phyloP scores from a whole-genome alignment of 2,329 filamentous ascomycete species.

The Pseudocercospora cruenta region DNA sequence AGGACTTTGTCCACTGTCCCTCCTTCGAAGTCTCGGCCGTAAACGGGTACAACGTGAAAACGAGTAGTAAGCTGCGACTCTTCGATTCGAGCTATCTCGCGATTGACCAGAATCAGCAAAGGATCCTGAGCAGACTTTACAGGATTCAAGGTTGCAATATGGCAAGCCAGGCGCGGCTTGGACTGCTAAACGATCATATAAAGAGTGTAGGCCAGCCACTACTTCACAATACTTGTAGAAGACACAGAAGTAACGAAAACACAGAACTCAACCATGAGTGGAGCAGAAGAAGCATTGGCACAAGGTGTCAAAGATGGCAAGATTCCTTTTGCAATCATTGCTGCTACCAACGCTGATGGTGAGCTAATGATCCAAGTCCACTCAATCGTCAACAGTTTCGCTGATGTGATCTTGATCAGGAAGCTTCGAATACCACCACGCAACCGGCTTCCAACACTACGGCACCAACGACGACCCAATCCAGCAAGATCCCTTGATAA shows the following conservation, averaged over 20 bases:
- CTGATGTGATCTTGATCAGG: slow-evolving; percentile 21
- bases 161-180: not conserved
- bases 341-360: slow-evolving; percentile 36
- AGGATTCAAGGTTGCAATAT: not conserved
- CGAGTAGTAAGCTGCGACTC: not conserved
- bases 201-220: slow-evolving; percentile 4
- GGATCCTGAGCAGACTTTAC: not conserved
- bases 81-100: not conserved
- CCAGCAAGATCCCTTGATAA: slow-evolving; percentile 36
- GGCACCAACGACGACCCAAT: slow-evolving; percentile 31
- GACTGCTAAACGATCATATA: slow-evolving; percentile 14
- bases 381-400: not conserved
- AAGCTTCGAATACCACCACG: slow-evolving; percentile 36
- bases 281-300: slow-evolving; percentile 32
- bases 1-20: slow-evolving; percentile 6
- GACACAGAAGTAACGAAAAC: slow-evolving; percentile 1
- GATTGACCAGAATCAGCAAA: not conserved
- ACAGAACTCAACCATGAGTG: slow-evolving; percentile 20
- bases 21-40: not conserved
- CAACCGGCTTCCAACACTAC: slow-evolving; percentile 32
- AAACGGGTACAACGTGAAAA: not conserved
- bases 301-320: slow-evolving; percentile 37
- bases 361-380: not conserved
- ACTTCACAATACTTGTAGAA: not conserved
- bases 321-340: slow-evolving; percentile 37